These are phyloP conservation scores for Pulveroboletus ravenelii DNA, from an alignment of 768 basidiomycete species.

Conservation along the genomic window DNA sequence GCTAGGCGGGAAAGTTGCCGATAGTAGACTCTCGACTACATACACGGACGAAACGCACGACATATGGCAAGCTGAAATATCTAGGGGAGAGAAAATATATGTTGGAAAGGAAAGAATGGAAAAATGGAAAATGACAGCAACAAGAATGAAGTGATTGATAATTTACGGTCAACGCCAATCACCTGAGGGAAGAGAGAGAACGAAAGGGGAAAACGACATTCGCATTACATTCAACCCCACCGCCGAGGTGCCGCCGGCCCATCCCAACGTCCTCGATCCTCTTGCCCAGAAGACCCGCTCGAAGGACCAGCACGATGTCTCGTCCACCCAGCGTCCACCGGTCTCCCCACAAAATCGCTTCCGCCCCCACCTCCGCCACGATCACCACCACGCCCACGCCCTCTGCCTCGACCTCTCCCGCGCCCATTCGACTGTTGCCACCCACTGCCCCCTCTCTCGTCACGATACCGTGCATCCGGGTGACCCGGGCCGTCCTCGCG, in stretches of 20 bases:
- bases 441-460: slow-evolving; percentile 28
- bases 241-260: slow-evolving; percentile 26
- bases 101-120: too few relatives aligned
- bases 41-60: slow-evolving; percentile 8
- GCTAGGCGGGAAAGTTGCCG: neutral
- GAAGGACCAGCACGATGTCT: slow-evolving; percentile 29
- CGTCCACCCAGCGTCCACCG: slow-evolving; percentile 41
- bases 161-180: slow-evolving; percentile 18
- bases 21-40: slow-evolving; percentile 11
- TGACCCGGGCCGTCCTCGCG: slow-evolving; percentile 20
- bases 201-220: neutral
- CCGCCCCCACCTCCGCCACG: slow-evolving; percentile 1
- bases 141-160: slow-evolving; percentile 19
- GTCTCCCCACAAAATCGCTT: slow-evolving; percentile 31
- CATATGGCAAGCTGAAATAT: slow-evolving; percentile 7
- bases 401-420: slow-evolving; percentile 30
- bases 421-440: slow-evolving; percentile 30
- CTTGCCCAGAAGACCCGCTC: slow-evolving; percentile 12
- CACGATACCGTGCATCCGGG: slow-evolving; percentile 20
- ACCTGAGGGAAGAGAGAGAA: neutral
- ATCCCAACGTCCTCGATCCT: slow-evolving; percentile 26
- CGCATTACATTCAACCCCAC: slow-evolving; percentile 11
- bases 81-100: neutral
- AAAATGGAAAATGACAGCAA: neutral
- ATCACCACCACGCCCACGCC: slow-evolving; percentile 21